phyloP scores from a whole-genome alignment of 805 yeast genomes.

The Scheffersomyces stipitis region DNA sequence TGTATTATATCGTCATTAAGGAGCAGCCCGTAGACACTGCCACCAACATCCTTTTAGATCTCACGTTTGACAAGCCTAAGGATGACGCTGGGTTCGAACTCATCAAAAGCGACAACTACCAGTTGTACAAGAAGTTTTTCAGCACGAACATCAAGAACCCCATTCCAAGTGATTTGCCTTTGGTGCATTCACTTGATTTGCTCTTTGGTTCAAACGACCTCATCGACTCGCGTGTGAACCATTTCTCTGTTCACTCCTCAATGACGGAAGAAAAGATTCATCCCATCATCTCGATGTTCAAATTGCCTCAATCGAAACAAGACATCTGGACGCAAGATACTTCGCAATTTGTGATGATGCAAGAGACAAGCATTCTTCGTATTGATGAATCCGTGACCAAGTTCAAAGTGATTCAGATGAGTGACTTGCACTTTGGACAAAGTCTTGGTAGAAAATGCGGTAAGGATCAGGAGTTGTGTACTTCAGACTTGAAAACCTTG shows the following conservation, averaged over 20 bases:
- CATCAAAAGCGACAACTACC: constrained; percentile 3
- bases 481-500: constrained; percentile 29
- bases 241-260: constrained; percentile 12
- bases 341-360: constrained; percentile 1
- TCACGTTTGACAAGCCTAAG: constrained; percentile 4
- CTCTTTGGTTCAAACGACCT: constrained; percentile 32
- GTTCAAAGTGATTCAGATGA: constrained; percentile 36
- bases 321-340: background rate
- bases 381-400: constrained; percentile 9
- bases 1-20: constrained; percentile 5
- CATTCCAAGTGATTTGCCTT: constrained; percentile 1
- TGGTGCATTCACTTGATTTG: constrained; percentile 26
- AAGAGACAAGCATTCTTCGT: background rate
- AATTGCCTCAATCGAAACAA: constrained; percentile 5
- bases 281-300: constrained; percentile 17
- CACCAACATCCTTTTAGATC: constrained; percentile 7
- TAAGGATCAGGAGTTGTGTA: constrained; percentile 15
- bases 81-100: background rate
- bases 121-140: constrained; percentile 5
- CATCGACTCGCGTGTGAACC: constrained; percentile 23
- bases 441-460: constrained; percentile 22
- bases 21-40: constrained; percentile 4
- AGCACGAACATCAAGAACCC: constrained; percentile 5
- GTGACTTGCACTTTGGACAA: constrained; percentile 41
- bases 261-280: constrained; percentile 1